Base-by-base conservation (phyloP, 2,329 filamentous ascomycete genomes). In the Botryotinia convoluta region DNA sequence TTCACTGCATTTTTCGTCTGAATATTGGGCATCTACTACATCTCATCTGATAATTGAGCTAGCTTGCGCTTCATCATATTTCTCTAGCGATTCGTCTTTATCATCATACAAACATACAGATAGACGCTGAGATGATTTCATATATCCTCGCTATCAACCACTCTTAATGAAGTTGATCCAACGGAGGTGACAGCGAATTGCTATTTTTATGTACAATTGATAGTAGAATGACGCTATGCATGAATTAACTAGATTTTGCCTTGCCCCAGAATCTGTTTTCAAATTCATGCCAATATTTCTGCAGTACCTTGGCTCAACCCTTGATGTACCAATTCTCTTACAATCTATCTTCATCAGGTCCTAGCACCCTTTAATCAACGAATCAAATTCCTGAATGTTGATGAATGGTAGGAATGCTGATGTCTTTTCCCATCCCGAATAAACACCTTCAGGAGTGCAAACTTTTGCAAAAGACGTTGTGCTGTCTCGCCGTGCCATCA, bases 391-490 rank as follows among this genome's bases (percentile, higher is more conserved):
- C 2, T 3, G 14, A 9, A 39, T 63, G 26, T 63, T 9, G 26
- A 57, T 57, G 16, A 57, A 57, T 29, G 16, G 51, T 18, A 29
- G n/a, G 14, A 57, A 1, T 29, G 6, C 5, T 16, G 5, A 9
- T 29, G 0, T 2, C 14, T 18, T 7, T 18, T 29, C 51, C 51
- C 51, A 57, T 3, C 3, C 16, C 12, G 6, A 1, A 57, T 9
- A 18, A 57, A 9, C 0, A 4, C 0, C 6, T 32, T 18, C n/a
- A 29, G 7, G 3, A 29, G 7, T 1, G n/a, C n/a, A 18, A 8
- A 18, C 3, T 4, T 29, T 29, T 57, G 3, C 2, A 45, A 45
- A 22, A 45, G 2, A 9, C n/a, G 26, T n/a, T n/a, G n/a, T 29
- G 26, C 12, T n/a, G 26, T 26, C 22, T 51, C 45, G 22, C 10